Evolutionary conservation across 2,329 filamentous ascomycete genomes (phyloP).

Genomic region (Ceratocystis diversiconidia): DNA sequence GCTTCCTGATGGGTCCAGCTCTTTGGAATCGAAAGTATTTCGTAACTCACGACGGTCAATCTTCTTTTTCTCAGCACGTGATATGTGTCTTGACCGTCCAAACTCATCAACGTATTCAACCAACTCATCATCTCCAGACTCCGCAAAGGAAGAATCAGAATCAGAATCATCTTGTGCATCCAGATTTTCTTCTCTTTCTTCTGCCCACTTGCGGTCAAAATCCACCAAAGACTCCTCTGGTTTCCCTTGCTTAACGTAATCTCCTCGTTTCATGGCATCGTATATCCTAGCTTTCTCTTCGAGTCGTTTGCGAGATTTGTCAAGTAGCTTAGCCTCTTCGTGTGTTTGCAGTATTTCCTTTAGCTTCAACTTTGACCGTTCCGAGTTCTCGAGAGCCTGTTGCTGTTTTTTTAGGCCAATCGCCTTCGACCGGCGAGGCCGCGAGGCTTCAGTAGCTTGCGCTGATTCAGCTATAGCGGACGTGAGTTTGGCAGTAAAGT

Average conservation of each 20-base stretch:
- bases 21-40: constrained; percentile 14
- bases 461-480: constrained; percentile 53
- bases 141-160: constrained; percentile 18
- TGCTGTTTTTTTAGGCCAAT: constrained; percentile 6
- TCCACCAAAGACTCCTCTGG: constrained; percentile 61
- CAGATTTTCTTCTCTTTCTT: constrained; percentile 39
- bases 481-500: constrained; percentile 79
- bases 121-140: constrained; percentile 40
- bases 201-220: constrained; percentile 93
- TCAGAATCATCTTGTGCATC: constrained; percentile 29
- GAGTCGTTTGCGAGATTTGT: constrained; percentile 64
- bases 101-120: constrained; percentile 88
- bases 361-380: constrained; percentile 27
- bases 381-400: constrained; percentile 31
- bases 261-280: constrained; percentile 78
- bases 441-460: constrained; percentile 25
- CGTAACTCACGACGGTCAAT: constrained; percentile 38
- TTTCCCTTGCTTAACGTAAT: constrained; percentile 56
- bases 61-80: constrained; percentile 50
- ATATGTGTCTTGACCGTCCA: constrained; percentile 64
- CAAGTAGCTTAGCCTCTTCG: constrained; percentile 53
- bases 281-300: constrained; percentile 83
- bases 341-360: constrained; percentile 30
- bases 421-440: background rate
- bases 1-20: constrained; percentile 42